Percentiles rank a stretch among this genome's conserved stretches.
phyloP scores from a whole-genome alignment of 805 yeast species.

The Lachancea fermentati region DNA sequence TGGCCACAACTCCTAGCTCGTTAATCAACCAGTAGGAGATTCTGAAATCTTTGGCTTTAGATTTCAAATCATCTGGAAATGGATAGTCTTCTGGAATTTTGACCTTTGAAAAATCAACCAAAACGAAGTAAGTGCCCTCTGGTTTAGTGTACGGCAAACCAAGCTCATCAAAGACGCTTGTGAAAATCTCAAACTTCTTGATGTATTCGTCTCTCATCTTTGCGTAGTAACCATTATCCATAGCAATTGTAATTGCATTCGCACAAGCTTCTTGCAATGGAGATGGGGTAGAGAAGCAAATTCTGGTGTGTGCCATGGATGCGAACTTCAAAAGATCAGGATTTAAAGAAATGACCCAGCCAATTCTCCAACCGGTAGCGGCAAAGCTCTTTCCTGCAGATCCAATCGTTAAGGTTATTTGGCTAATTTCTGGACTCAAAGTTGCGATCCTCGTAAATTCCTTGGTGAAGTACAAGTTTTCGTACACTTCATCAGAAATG shows the following conservation, averaged over 20 bases:
- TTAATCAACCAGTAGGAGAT: conserved; percentile 89
- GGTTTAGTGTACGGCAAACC: conserved; percentile 86
- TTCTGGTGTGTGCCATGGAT: conserved; percentile 87
- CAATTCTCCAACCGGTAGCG: conserved; percentile 99
- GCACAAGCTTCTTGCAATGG: conserved; percentile 93
- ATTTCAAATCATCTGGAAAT: conserved; percentile 63
- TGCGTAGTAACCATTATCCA: conserved; percentile 59
- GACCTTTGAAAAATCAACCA: conserved; percentile 82
- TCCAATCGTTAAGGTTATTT: conserved; percentile 83
- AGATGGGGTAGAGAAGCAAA: conserved; percentile 85
- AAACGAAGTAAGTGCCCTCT: conserved; percentile 88
- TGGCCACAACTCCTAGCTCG: conserved; percentile 90
- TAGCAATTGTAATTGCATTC: conserved; percentile 61
- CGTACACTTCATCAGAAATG: conserved; percentile 93
- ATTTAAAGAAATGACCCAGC: conserved; percentile 83
- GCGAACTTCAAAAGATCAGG: conserved; percentile 76
- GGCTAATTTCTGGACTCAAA: conserved; percentile 69
- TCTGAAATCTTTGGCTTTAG: conserved; percentile 78
- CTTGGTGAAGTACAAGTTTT: conserved; percentile 68
- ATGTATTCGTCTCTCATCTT: conserved; percentile 61
- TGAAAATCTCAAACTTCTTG: conserved; percentile 68
- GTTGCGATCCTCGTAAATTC: conserved; percentile 80
- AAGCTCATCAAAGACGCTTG: conserved; percentile 75
- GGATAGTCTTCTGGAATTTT: conserved; percentile 67
- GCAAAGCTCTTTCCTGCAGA: conserved; percentile 98